These are phyloP conservation scores for Russula sp. DNA, from an alignment of 768 basidiomycete genomes.

Conservation along the genomic window DNA sequence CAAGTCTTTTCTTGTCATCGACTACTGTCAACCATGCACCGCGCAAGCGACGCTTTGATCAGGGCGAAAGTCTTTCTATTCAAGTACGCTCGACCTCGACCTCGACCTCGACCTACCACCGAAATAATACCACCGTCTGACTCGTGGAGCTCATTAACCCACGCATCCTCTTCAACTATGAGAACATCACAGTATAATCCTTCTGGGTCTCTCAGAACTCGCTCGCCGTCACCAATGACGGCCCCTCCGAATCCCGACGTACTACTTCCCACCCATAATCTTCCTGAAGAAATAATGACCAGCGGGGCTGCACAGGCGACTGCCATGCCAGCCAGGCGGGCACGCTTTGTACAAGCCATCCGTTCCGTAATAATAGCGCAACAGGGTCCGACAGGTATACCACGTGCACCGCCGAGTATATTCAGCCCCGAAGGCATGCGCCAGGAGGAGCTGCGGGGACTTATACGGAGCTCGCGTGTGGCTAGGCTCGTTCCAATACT, in stretches of 20 bases:
- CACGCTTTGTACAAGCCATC: conserved; percentile 45
- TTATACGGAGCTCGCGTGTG: conserved; percentile 51
- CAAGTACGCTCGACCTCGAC: not conserved
- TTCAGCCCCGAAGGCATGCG: conserved; percentile 26
- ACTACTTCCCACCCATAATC: not conserved
- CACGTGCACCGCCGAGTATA: conserved; percentile 34
- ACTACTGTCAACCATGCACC: conserved; percentile 12
- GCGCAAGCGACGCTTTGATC: not conserved
- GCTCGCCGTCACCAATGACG: conserved; percentile 14
- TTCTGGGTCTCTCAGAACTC: conserved; percentile 12
- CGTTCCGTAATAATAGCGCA: conserved; percentile 49
- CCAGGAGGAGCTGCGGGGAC: conserved; percentile 31
- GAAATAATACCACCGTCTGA: conserved; percentile 14
- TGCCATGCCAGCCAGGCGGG: conserved; percentile 32
- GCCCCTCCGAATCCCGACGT: conserved; percentile 1
- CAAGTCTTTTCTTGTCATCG: conserved; percentile 21
- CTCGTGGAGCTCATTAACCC: conserved; percentile 24
- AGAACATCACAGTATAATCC: conserved; percentile 2
- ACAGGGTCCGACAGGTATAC: conserved; percentile 33
- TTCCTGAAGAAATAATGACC: conserved; percentile 27
- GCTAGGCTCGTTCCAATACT: conserved; percentile 54
- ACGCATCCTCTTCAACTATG: conserved; percentile 11
- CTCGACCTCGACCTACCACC: not conserved
- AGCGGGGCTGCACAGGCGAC: conserved; percentile 10
- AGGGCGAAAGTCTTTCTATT: conserved; percentile 5